Evolutionary conservation across 768 basidiomycete species (phyloP).

Genomic region (Baorangia bicolor): DNA sequence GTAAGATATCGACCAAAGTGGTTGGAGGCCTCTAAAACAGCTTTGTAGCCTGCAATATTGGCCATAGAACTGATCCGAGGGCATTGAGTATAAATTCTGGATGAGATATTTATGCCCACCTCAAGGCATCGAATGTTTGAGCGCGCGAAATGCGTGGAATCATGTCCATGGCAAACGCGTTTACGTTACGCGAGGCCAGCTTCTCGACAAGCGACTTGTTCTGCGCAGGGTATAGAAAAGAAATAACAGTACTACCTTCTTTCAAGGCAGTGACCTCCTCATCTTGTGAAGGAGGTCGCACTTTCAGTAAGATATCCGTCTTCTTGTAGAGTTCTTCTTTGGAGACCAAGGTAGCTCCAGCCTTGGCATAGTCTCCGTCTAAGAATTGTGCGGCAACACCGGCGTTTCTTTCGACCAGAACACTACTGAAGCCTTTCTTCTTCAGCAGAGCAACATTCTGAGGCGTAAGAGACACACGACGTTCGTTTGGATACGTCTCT

Average conservation of each 20-base stretch:
- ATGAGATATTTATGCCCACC: conserved; percentile 40
- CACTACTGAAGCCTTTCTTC: conserved; percentile 78
- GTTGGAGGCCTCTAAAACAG: conserved; percentile 86
- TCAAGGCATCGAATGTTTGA: conserved; percentile 86
- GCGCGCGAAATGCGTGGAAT: conserved; percentile 90
- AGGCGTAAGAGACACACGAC: conserved; percentile 79
- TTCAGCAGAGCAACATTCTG: conserved; percentile 69
- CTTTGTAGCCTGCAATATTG: conserved; percentile 94
- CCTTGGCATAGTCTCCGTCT: conserved; percentile 75
- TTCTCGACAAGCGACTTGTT: conserved; percentile 73
- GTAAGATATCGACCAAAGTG: conserved; percentile 88
- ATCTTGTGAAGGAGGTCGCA: conserved; percentile 67
- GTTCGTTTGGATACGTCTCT: conserved; percentile 76
- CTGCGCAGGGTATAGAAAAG: conserved; percentile 81
- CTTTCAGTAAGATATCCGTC: conserved; percentile 83
- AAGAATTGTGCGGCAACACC: conserved; percentile 75
- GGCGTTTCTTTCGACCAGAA: conserved; percentile 72
- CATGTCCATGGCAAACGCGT: conserved; percentile 87
- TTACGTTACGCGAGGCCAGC: conserved; percentile 63
- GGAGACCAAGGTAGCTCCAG: conserved; percentile 77
- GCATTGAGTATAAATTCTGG: neutral
- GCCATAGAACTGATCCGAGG: conserved; percentile 70
- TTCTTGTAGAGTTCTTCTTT: conserved; percentile 64
- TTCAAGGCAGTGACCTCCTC: conserved; percentile 64
- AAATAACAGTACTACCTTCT: conserved; percentile 76